Evolutionary conservation across 108 stramenopile genomes (phyloP).

Genomic region (Parmales sp.): DNA sequence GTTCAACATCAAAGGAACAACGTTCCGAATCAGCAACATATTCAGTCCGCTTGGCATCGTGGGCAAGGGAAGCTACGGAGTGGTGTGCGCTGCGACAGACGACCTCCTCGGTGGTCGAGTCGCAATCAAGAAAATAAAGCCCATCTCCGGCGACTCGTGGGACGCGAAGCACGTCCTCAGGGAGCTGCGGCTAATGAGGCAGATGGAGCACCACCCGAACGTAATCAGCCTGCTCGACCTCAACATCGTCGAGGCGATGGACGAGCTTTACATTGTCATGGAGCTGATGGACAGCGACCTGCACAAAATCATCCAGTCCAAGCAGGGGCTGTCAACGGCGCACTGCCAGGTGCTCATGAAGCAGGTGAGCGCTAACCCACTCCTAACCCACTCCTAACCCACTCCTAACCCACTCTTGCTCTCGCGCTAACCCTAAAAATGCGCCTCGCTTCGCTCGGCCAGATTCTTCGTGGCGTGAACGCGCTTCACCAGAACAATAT

Average conservation of each 20-base stretch:
- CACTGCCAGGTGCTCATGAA: constrained; percentile 50
- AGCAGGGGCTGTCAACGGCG: constrained; percentile 38
- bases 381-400: too few species aligned
- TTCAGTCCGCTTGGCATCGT: constrained; percentile 2
- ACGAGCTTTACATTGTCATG: constrained; percentile 62
- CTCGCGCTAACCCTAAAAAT: too few species aligned
- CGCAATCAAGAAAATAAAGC: constrained; percentile 1
- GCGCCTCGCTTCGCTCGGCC: constrained; percentile 63
- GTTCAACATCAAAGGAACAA: constrained; percentile 2
- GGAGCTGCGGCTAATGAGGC: constrained; percentile 54
- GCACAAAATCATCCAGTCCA: constrained; percentile 38
- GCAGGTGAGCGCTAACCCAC: too few species aligned
- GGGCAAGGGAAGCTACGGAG: constrained; percentile 10
- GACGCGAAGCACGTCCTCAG: constrained; percentile 59
- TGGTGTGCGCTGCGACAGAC: not conserved
- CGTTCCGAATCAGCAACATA: not conserved
- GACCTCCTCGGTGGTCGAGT: not conserved
- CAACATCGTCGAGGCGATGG: constrained; percentile 11
- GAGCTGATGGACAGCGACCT: constrained; percentile 58
- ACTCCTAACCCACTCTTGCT: too few species aligned
- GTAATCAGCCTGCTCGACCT: constrained; percentile 41
- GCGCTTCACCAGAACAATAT: constrained; percentile 50
- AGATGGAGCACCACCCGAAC: constrained; percentile 46
- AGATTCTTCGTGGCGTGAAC: constrained; percentile 47
- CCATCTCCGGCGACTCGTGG: constrained; percentile 3